Conservation (phyloP, 306 rosid species). For the Begonia peltatifolia region DNA sequence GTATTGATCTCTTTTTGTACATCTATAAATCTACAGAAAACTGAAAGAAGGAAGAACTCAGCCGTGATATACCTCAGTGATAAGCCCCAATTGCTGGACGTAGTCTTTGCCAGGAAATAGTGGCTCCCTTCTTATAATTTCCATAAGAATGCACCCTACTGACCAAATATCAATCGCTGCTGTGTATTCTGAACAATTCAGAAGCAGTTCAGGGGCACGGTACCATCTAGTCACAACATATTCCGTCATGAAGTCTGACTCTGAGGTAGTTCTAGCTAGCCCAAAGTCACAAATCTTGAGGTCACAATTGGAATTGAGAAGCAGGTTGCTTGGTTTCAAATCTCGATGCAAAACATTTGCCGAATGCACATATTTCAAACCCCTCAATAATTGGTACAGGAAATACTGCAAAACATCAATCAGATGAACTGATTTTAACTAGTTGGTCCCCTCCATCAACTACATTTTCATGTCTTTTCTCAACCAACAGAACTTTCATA, state of each 20-base stretch:
- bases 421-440: too few relatives aligned
- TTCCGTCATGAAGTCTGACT: constrained; percentile 67
- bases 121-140: constrained; percentile 49
- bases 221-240: constrained; percentile 70
- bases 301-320: constrained; percentile 50
- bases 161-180: constrained; percentile 70
- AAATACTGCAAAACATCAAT: constrained; percentile 29
- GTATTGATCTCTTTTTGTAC: neutral
- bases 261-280: constrained; percentile 67
- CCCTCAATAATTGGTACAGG: constrained; percentile 48
- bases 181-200: constrained; percentile 58
- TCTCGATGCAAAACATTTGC: constrained; percentile 68
- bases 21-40: neutral
- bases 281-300: constrained; percentile 75
- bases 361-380: constrained; percentile 60
- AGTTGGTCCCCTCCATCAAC: too few relatives aligned
- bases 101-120: constrained; percentile 62
- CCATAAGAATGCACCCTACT: constrained; percentile 65
- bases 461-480: too few relatives aligned
- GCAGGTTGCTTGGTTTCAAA: constrained; percentile 57
- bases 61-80: constrained; percentile 35
- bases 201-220: constrained; percentile 58
- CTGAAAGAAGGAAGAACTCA: constrained; percentile 2
- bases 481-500: too few relatives aligned
- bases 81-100: constrained; percentile 51